These are phyloP conservation scores for Odonthalia washingtoniensis DNA, from an alignment of 31 red algal genomes.

Conservation along the genomic window DNA sequence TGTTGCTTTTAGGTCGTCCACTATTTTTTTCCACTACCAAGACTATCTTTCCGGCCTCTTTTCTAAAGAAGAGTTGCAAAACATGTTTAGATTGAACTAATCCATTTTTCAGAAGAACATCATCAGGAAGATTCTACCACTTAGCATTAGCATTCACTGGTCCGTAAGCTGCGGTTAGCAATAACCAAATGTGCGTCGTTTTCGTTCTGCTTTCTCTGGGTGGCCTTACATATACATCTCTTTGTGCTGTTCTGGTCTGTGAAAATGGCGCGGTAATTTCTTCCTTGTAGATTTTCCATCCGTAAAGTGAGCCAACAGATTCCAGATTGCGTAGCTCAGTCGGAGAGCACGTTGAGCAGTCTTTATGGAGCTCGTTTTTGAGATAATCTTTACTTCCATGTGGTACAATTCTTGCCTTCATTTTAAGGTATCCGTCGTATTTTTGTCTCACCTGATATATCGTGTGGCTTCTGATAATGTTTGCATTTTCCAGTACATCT, in stretches of 20 bases:
- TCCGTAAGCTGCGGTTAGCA: too few species aligned
- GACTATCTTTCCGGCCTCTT: background rate
- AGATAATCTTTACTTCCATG: slow-evolving; percentile 20
- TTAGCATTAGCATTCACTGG: too few species aligned
- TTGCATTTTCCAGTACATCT: background rate
- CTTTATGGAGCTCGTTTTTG: background rate
- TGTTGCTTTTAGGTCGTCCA: background rate
- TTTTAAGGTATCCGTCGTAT: background rate
- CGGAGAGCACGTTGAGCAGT: background rate
- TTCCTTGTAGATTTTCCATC: background rate
- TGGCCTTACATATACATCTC: slow-evolving; percentile 18
- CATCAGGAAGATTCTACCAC: slow-evolving; percentile 23
- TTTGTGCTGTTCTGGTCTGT: background rate
- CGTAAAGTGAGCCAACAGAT: background rate
- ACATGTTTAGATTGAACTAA: slow-evolving; percentile 16
- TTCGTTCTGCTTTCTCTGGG: too few species aligned
- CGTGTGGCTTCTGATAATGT: background rate
- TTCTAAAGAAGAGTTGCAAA: slow-evolving; percentile 40
- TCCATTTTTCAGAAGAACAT: slow-evolving; percentile 8
- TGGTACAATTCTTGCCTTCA: too few species aligned
- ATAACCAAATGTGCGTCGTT: too few species aligned
- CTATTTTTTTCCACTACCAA: slow-evolving; percentile 12
- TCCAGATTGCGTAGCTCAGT: background rate
- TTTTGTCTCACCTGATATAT: background rate
- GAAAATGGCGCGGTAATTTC: background rate